phyloP scores from a whole-genome alignment of 140 eudicot genomes.

The Bidens hawaiensis region DNA sequence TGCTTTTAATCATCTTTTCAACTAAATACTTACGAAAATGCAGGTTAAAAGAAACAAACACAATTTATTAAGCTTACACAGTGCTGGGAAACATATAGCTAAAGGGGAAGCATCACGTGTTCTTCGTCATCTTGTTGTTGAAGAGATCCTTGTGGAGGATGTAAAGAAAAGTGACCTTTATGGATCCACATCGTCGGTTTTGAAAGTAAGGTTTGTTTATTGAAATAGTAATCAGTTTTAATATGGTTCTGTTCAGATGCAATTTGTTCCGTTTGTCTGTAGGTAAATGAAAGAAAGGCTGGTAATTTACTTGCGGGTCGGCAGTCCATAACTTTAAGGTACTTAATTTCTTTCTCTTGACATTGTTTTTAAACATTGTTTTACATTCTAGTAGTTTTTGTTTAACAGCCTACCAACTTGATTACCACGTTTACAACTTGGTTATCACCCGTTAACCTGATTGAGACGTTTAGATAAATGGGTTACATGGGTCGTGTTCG shows the following conservation, averaged over 20 bases:
- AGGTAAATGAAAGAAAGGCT: conserved; percentile 77
- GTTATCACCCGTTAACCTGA: too few relatives aligned
- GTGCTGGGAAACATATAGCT: conserved; percentile 78
- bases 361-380: not conserved
- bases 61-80: conserved; percentile 67
- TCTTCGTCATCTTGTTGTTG: conserved; percentile 79
- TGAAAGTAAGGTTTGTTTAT: conserved; percentile 44
- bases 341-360: not conserved
- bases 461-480: too few relatives aligned
- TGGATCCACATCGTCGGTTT: conserved; percentile 79
- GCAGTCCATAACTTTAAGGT: conserved; percentile 70
- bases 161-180: conserved; percentile 85
- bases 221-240: not conserved
- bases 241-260: too few relatives aligned
- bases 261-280: conserved; percentile 15
- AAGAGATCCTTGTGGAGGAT: conserved; percentile 81
- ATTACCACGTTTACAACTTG: too few relatives aligned
- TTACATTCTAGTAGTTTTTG: too few relatives aligned
- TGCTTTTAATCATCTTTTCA: conserved; percentile 15
- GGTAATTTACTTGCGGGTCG: conserved; percentile 47
- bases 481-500: too few relatives aligned
- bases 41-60: conserved; percentile 92
- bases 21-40: conserved; percentile 4
- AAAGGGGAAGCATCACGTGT: conserved; percentile 95
- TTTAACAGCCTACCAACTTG: too few relatives aligned